Conservation (phyloP, 148 eudicot genomes). For the Arctostaphylos glauca region DNA sequence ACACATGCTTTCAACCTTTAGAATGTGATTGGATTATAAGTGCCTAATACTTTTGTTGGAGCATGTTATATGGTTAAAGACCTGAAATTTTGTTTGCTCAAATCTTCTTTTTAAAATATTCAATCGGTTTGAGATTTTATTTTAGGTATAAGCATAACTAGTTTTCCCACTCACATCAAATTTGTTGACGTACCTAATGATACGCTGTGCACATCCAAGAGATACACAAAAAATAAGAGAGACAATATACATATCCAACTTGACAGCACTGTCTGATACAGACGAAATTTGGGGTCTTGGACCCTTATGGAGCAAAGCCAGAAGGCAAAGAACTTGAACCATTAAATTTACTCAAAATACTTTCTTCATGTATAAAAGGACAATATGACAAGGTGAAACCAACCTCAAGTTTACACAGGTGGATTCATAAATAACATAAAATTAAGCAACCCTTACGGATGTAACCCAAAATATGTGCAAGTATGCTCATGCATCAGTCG, state of each 20-base stretch:
- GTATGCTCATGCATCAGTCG: not conserved
- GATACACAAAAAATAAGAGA: not conserved
- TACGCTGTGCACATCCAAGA: not conserved
- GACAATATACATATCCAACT: not conserved
- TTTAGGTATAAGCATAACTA: not conserved
- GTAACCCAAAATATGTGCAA: not conserved
- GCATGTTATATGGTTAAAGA: not conserved
- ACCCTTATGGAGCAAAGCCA: not conserved
- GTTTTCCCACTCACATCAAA: not conserved
- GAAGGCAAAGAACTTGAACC: not conserved
- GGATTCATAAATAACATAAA: not conserved
- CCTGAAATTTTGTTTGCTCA: not conserved
- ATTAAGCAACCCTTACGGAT: not conserved
- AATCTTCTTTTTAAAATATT: not conserved
- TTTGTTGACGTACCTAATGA: not conserved
- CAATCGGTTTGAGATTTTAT: not conserved
- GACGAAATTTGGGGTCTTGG: not conserved
- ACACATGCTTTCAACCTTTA: not conserved
- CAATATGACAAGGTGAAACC: not conserved
- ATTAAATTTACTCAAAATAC: not conserved
- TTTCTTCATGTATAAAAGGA: not conserved
- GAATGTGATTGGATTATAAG: not conserved
- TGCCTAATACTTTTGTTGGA: conserved; percentile 1
- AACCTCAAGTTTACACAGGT: not conserved
- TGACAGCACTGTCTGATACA: not conserved